phyloP scores from a whole-genome alignment of 2,329 filamentous ascomycete species.

The Verticillium isaacii region DNA sequence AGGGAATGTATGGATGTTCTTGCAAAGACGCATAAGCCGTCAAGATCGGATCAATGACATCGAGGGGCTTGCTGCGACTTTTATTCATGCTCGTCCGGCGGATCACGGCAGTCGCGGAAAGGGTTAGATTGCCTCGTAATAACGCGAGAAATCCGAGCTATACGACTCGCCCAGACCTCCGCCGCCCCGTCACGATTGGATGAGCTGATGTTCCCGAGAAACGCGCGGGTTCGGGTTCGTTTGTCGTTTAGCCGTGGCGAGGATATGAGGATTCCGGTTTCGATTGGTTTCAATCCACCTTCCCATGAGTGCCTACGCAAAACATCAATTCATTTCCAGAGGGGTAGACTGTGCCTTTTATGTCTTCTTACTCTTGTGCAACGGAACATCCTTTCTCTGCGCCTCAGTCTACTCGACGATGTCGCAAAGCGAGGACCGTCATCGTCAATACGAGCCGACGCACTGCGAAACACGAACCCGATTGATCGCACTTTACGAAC shows the following conservation, averaged over 20 bases:
- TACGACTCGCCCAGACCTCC: background rate
- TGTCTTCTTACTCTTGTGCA: background rate
- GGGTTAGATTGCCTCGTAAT: background rate
- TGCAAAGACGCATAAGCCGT: background rate
- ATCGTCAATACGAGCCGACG: too few relatives aligned
- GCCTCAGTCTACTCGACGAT: too few relatives aligned
- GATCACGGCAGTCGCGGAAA: background rate
- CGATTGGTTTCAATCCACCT: background rate
- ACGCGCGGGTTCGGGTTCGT: background rate
- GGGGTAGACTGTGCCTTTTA: too few relatives aligned
- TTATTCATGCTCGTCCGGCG: background rate
- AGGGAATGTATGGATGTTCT: background rate
- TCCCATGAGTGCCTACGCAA: too few relatives aligned
- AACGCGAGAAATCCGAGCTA: background rate
- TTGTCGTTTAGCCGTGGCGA: background rate
- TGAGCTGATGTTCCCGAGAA: background rate
- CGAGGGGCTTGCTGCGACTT: background rate
- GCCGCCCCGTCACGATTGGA: background rate
- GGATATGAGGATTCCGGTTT: background rate
- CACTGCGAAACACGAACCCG: background rate
- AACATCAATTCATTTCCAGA: too few relatives aligned
- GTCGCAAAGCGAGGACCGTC: too few relatives aligned
- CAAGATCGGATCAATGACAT: background rate
- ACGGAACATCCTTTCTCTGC: too few relatives aligned
- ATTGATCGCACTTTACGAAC: background rate